These are phyloP conservation scores for Psilocybe mexicana DNA, from an alignment of 1,284 basidiomycete genomes.

Conservation along the genomic window DNA sequence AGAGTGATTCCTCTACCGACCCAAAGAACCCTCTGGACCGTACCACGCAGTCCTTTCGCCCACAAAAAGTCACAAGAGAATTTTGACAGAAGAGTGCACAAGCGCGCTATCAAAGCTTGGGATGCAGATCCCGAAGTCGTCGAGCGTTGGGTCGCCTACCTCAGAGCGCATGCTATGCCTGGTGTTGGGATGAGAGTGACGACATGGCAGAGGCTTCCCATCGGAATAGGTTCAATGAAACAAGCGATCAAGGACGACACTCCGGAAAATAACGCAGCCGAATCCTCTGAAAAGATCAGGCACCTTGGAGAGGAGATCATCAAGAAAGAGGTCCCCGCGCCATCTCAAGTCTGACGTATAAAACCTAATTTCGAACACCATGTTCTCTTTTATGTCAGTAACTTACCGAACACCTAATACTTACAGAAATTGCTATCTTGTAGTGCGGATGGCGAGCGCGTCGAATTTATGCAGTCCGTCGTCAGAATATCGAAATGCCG, in stretches of 20 bases:
- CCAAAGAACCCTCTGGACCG: conserved; percentile 83
- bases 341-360: not conserved
- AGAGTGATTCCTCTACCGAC: conserved; percentile 73
- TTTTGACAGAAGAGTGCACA: conserved; percentile 86
- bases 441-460: not conserved
- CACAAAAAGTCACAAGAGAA: conserved; percentile 98
- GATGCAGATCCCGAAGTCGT: conserved; percentile 84
- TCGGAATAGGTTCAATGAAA: conserved; percentile 54
- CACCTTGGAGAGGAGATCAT: conserved; percentile 10
- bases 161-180: conserved; percentile 76
- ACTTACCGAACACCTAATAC: not conserved
- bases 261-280: not conserved
- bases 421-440: not conserved
- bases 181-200: conserved; percentile 88
- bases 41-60: conserved; percentile 84
- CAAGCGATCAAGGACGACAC: conserved; percentile 1
- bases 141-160: conserved; percentile 81
- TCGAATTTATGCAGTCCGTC: not conserved
- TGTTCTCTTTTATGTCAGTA: not conserved
- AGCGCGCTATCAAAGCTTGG: conserved; percentile 87
- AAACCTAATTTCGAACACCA: not conserved
- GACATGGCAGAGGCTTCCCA: conserved; percentile 72
- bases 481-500: not conserved
- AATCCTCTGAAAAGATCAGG: conserved; percentile 3
- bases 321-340: conserved; percentile 3